phyloP scores from a whole-genome alignment of 306 rosid species.

The Glycyrrhiza uralensis region DNA sequence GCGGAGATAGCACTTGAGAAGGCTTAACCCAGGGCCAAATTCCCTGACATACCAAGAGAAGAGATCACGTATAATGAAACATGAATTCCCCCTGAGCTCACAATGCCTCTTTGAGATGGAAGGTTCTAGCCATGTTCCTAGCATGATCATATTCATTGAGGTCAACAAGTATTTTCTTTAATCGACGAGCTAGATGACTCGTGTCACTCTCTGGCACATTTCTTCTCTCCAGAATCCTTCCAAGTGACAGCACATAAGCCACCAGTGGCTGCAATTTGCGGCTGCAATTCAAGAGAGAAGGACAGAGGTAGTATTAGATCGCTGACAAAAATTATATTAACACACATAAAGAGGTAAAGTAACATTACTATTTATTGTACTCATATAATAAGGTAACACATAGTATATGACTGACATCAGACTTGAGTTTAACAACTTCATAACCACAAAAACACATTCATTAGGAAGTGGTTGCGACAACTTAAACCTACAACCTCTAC shows the following conservation, averaged over 20 bases:
- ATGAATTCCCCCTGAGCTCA: constrained; percentile 34
- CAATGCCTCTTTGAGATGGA: constrained; percentile 85
- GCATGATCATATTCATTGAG: constrained; percentile 86
- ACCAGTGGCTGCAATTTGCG: constrained; percentile 78
- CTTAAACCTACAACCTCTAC: background rate
- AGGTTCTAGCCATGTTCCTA: constrained; percentile 67
- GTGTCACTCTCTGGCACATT: constrained; percentile 55
- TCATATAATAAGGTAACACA: background rate
- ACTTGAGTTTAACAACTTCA: background rate
- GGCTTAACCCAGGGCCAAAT: constrained; percentile 9
- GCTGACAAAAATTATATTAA: background rate
- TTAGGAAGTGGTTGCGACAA: background rate
- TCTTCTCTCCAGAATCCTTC: constrained; percentile 74
- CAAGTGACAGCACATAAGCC: constrained; percentile 61
- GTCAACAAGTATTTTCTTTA: constrained; percentile 89
- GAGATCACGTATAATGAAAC: constrained; percentile 15
- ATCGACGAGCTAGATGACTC: constrained; percentile 70
- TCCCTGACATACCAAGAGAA: background rate
- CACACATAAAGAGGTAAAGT: background rate
- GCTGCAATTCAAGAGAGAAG: constrained; percentile 38
- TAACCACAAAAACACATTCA: constrained; percentile 9
- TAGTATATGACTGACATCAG: constrained; percentile 2
- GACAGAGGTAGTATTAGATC: constrained; percentile 17
- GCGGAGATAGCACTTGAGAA: background rate
- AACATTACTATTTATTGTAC: background rate